Evolutionary conservation across 2,329 filamentous ascomycete species (phyloP), one percentile per base, ranked within the genome.

Genomic region (Xylariaceae sp.): DNA sequence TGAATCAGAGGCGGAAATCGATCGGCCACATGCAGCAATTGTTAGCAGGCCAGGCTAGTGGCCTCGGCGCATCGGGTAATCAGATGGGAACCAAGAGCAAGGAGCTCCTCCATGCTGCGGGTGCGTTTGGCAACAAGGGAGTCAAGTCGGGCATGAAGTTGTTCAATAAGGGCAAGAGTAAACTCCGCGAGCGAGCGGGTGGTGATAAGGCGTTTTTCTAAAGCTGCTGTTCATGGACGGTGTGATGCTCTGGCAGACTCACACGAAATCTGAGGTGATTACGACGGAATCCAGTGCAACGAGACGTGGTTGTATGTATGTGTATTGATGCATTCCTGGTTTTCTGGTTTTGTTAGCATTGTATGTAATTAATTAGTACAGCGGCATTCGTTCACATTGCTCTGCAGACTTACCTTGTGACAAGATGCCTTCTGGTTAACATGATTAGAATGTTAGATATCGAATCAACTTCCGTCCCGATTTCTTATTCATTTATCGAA

Each of bases 121-220:
- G 90, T 56, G 90, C 89, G 70, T 91, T 92, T 65, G 92, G 92
- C 57, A 97, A 96, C 76, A 93, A 92, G 56, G 91, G 92, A 66
- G 90, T 89, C 77, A 92, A 90, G 72, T 90, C 91, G 60, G 92
- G 92, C 53, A 96, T 96, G 78, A 93, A 92, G 55, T 75, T 97
- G 64, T 87, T 97, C 73, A 91, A 89, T 66, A 96, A 96, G 77
- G 90, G 92, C 67, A 93, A 89, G 77, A 93, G 84, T 76, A 93
- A 90, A 75, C 86, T 96, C 73, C 79, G 82, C 63, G 83, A 67
- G 48, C 60, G 81, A 72, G 83, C 83, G 35, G 58, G 56, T 64
- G 85, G 86, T 71, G 90, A 94, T 75, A 95, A 95, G 90, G 89
- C 92, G 89, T 91, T 90, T 86, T 82, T 86, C 77, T 88, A 79